Base-by-base conservation (phyloP, 768 basidiomycete species). In the Suillus occidentalis region DNA sequence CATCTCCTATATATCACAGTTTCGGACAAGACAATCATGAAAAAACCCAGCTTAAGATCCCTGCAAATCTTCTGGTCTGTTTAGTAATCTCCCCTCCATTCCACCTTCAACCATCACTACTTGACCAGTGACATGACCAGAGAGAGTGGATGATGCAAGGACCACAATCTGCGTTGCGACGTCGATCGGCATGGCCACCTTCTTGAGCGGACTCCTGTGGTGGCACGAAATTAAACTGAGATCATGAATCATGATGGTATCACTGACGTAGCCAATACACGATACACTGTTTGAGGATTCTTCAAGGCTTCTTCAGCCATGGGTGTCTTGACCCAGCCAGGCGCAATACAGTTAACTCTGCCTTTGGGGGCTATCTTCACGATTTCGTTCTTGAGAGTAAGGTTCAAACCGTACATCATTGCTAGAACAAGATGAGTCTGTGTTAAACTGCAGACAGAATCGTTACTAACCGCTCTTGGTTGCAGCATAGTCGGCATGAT, bases 301-400 rank as follows among this genome's bases (percentile, higher is more conserved):
- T 84, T 81, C 60, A 92, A 75, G 1, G 84, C 79, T 13, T 83
- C 80, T 66, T 83, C 84, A 0, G 83, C 87, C 85, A 86, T 87
- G 0, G 88, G 84, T 64, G 90, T 91, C 58, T 72, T 80, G 8
- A 86, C 84, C 86, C 87, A 90, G 5, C 89, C 89, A 3, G 90
- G 90, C 0, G 83, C 87, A 18, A 92, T 81, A 52, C 80, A 79
- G 67, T 92, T 92, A 4, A 91, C 89, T n/a, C 90, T 80, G 0
- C 84, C 91, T 61, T 75, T 81, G 0, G 89, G 87, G 0, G 90
- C 89, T 65, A 91, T 84, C 75, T 85, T 85, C 57, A 93, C 90
- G 62, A 92, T 91, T 76, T 93, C 90, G 72, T 92, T 92, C 77
- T 92, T 92, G 68, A 92, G 80, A 5, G 86, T 80, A 69, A 87